A percentile compares a stretch with the other conserved stretches of the same genome.
Conservation (phyloP, 2,329 filamentous ascomycete genomes). For the Epichloe bromicola region DNA sequence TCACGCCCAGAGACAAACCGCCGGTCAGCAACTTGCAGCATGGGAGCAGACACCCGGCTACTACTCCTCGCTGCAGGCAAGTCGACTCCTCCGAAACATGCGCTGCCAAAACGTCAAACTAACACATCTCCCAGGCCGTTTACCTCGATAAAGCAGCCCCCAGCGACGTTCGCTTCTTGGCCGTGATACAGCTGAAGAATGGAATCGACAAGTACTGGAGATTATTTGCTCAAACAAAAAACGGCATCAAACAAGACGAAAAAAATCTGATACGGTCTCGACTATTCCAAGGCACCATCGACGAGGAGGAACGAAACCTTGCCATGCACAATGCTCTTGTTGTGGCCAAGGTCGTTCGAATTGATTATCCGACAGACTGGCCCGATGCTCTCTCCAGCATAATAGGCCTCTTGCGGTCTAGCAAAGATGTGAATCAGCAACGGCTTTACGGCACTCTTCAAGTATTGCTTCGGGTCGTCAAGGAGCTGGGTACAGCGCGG, state of each 20-base stretch:
- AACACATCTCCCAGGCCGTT: slow-evolving; percentile 41
- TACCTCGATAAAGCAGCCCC: slow-evolving; percentile 72
- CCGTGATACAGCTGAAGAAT: slow-evolving; percentile 91
- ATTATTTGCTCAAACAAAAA: slow-evolving; percentile 38
- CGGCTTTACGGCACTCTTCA: slow-evolving; percentile 61
- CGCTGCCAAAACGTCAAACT: not conserved
- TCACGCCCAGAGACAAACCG: slow-evolving; percentile 50
- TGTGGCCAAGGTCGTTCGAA: slow-evolving; percentile 74
- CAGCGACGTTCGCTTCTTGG: slow-evolving; percentile 69
- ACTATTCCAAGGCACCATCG: slow-evolving; percentile 62
- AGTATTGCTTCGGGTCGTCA: slow-evolving; percentile 73
- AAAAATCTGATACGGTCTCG: slow-evolving; percentile 64
- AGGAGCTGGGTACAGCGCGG: slow-evolving; percentile 75
- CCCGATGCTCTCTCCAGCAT: slow-evolving; percentile 47
- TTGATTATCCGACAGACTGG: slow-evolving; percentile 86
- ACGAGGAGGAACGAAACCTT: slow-evolving; percentile 62
- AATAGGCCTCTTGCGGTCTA: slow-evolving; percentile 47
- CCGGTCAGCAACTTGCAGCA: slow-evolving; percentile 55
- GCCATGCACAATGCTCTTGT: slow-evolving; percentile 82
- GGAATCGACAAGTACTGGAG: slow-evolving; percentile 94
- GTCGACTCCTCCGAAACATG: slow-evolving; percentile 1
- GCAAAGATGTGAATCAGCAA: slow-evolving; percentile 40
- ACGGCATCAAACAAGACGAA: slow-evolving; percentile 60
- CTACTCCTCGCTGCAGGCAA: slow-evolving; percentile 56
- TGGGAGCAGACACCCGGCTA: slow-evolving; percentile 59